A percentile compares a stretch with the other conserved stretches of the same genome.
Evolutionary conservation across 2,329 filamentous ascomycete species (phyloP).

Genomic region (Hymenoscyphus repandus): DNA sequence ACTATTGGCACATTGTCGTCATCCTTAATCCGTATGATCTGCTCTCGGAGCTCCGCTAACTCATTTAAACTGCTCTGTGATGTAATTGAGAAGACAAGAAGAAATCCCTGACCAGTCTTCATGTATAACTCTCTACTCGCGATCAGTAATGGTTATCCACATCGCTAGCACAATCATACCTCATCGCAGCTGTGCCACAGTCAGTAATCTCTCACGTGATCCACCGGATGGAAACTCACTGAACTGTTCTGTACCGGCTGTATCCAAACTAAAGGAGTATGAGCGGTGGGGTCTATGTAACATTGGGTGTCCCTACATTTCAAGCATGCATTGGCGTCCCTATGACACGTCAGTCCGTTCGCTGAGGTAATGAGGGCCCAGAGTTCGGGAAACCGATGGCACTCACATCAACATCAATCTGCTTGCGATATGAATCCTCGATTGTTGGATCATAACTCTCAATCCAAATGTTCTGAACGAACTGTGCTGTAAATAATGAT

Average conservation of each 20-base stretch:
- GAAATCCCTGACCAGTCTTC: slow-evolving; percentile 71
- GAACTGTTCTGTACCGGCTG: slow-evolving; percentile 71
- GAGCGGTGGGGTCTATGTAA: slow-evolving; percentile 10
- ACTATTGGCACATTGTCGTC: slow-evolving; percentile 65
- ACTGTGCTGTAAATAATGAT: slow-evolving; percentile 50
- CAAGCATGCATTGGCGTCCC: slow-evolving; percentile 67
- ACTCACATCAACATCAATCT: slow-evolving; percentile 64
- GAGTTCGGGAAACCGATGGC: slow-evolving; percentile 2
- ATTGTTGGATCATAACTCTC: slow-evolving; percentile 61
- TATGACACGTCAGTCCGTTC: slow-evolving; percentile 30
- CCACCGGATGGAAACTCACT: slow-evolving; percentile 44
- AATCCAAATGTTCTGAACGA: slow-evolving; percentile 73
- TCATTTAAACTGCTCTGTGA: slow-evolving; percentile 63
- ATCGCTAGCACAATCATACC: slow-evolving; percentile 35
- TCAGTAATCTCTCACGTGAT: slow-evolving; percentile 25
- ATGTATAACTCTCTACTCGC: slow-evolving; percentile 59
- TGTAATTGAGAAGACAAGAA: slow-evolving; percentile 71
- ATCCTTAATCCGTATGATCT: slow-evolving; percentile 70
- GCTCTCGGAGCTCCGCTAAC: slow-evolving; percentile 65
- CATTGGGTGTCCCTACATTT: slow-evolving; percentile 48
- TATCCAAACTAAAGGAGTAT: slow-evolving; percentile 51
- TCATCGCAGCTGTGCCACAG: slow-evolving; percentile 45
- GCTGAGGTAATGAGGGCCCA: neutral
- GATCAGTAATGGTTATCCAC: neutral
- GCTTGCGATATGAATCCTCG: slow-evolving; percentile 56